Percentiles rank a stretch among this genome's conserved stretches.
phyloP scores from a whole-genome alignment of 116 monocot genomes.

The Zostera marina region DNA sequence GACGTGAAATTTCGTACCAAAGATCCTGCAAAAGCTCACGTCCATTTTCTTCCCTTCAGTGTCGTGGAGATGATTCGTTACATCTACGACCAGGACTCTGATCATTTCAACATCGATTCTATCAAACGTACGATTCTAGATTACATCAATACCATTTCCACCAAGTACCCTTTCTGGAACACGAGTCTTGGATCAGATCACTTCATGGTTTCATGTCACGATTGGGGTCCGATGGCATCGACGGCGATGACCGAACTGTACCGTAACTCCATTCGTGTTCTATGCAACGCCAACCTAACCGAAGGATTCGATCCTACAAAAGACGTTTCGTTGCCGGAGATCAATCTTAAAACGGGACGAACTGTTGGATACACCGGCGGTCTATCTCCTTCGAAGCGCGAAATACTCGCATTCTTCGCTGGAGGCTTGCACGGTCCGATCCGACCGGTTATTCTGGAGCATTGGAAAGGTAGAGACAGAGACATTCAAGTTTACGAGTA shows the following conservation, averaged over 20 bases:
- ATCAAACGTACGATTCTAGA: constrained; percentile 34
- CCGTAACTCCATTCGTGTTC: constrained; percentile 59
- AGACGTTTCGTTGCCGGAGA: constrained; percentile 69
- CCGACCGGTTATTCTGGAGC: constrained; percentile 42
- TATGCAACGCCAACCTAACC: constrained; percentile 87
- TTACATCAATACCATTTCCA: constrained; percentile 32
- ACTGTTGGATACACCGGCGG: constrained; percentile 36
- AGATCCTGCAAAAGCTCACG: constrained; percentile 53
- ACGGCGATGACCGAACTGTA: constrained; percentile 19
- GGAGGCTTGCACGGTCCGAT: constrained; percentile 78
- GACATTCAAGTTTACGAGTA: constrained; percentile 57
- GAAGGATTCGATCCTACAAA: constrained; percentile 75
- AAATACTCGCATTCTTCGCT: constrained; percentile 72
- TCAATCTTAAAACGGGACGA: constrained; percentile 36
- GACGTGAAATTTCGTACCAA: constrained; percentile 34
- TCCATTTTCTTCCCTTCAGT: constrained; percentile 78
- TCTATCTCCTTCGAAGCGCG: constrained; percentile 37
- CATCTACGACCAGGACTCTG: constrained; percentile 21
- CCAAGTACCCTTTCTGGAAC: constrained; percentile 61
- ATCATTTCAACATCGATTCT: constrained; percentile 28
- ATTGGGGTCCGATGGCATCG: constrained; percentile 69
- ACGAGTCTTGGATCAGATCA: constrained; percentile 69
- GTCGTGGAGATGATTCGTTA: constrained; percentile 57
- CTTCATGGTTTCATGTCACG: constrained; percentile 93
- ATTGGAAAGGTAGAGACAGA: constrained; percentile 52